phyloP scores from a whole-genome alignment of 2,329 filamentous ascomycete genomes.

The Periconia sp. region DNA sequence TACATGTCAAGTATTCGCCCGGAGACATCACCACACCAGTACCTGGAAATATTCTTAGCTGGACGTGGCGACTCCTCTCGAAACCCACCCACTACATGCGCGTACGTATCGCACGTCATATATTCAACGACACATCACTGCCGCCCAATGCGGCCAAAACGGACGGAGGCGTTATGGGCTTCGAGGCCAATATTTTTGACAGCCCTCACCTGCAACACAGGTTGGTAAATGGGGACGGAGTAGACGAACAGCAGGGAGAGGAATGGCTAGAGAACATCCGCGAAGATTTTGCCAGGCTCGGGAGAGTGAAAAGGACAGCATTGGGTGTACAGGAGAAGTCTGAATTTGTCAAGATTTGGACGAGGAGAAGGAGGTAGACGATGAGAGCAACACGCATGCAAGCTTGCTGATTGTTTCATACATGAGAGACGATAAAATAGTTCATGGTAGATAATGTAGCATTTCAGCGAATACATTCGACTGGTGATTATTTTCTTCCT shows the following conservation, averaged over 20 bases:
- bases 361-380: conserved; percentile 38
- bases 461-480: neutral
- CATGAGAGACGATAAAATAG: too few relatives aligned
- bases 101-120: conserved; percentile 81
- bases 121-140: conserved; percentile 46
- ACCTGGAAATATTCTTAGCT: conserved; percentile 69
- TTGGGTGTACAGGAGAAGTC: conserved; percentile 81
- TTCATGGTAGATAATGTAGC: neutral
- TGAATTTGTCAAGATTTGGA: conserved; percentile 76
- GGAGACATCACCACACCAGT: conserved; percentile 89
- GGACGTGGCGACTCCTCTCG: conserved; percentile 84
- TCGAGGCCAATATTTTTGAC: conserved; percentile 38
- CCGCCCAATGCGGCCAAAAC: conserved; percentile 18
- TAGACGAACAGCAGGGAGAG: conserved; percentile 56
- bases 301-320: conserved; percentile 85
- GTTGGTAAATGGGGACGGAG: conserved; percentile 7
- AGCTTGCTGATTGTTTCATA: too few relatives aligned
- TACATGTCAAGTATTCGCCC: conserved; percentile 86
- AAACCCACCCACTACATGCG: conserved; percentile 86
- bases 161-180: conserved; percentile 24
- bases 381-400: neutral
- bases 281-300: conserved; percentile 83
- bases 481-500: too few relatives aligned
- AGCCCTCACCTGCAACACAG: conserved; percentile 26
- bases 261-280: conserved; percentile 75